Base-by-base conservation (phyloP, 202 grass and related monocot species). In the Panicum virgatum region DNA sequence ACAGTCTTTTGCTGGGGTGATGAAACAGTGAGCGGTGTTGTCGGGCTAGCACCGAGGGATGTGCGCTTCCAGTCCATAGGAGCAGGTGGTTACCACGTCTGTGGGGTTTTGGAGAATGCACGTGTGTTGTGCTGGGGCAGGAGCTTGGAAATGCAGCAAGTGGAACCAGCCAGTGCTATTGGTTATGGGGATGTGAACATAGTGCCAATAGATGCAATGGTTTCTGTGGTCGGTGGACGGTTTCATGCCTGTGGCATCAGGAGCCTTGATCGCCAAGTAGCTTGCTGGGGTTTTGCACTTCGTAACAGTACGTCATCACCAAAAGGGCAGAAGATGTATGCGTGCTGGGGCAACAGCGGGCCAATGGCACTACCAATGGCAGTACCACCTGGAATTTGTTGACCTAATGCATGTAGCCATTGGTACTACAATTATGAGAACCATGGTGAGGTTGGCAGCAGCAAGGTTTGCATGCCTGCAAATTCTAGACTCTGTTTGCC, bases 191-290 rank as follows among this genome's bases (percentile, higher is more conserved):
- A 98, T 58, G 90, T 95, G 40, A 95, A 88, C 63, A 86, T 95
- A 69, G 96, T 98, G 62, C 96, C 96, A 0, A 98, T 98, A 89
- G 92, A 98, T 84, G 90, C 88, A 1, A 98, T 98, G 96, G 82
- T 93, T 69, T 85, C 87, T 48, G 90, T 98, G 1, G 96, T 91
- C 0, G 90, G 96, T 44, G 96, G 96, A 5, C 89, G 96, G 38
- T 98, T 98, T 46, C 96, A 98, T 91, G 92, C 96, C 12, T 98
- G 96, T 67, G 96, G 96, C 40, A 98, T 98, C 71, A 95, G 86
- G 77, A 98, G 90, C 73, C 54, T 93, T 78, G 92, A 98, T 86
- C 96, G 88, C 37, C 80, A 83, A 76, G 89, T 93, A 57, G 89
- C 88, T 70, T 98, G 96, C 86, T 98, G 96, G 96, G 96, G 96